These are phyloP conservation scores for Chaetomidium leptoderma DNA, from an alignment of 495 filamentous ascomycete species.

Conservation along the genomic window DNA sequence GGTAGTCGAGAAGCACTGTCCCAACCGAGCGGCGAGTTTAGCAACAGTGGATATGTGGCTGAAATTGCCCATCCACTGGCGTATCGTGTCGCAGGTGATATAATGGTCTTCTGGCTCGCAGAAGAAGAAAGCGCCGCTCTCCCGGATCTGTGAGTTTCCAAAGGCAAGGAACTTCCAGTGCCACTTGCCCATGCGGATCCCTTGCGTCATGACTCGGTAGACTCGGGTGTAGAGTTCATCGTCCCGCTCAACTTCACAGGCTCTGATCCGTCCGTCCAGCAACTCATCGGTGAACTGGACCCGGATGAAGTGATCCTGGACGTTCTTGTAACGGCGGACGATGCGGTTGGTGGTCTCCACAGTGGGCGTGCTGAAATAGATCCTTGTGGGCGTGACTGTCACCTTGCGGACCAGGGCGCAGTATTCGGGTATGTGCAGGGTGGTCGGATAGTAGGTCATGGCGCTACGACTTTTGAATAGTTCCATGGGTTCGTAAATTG, in stretches of 20 bases:
- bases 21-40: conserved; percentile 80
- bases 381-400: conserved; percentile 74
- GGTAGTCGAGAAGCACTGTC: conserved; percentile 95
- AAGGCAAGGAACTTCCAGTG: conserved; percentile 90
- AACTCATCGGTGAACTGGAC: conserved; percentile 86
- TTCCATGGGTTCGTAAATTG: conserved; percentile 66
- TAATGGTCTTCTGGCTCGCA: conserved; percentile 42
- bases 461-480: conserved; percentile 57
- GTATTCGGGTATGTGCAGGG: conserved; percentile 59
- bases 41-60: conserved; percentile 70
- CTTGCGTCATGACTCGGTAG: conserved; percentile 64
- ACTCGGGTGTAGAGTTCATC: conserved; percentile 73
- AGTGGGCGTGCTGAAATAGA: conserved; percentile 70
- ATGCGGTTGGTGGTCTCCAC: conserved; percentile 88
- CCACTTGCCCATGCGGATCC: conserved; percentile 75
- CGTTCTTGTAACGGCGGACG: conserved; percentile 61
- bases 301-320: conserved; percentile 81
- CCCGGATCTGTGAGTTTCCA: conserved; percentile 91
- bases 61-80: conserved; percentile 89
- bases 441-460: conserved; percentile 41
- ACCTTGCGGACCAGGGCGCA: conserved; percentile 73
- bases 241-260: conserved; percentile 47
- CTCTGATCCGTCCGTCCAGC: conserved; percentile 42
- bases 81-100: conserved; percentile 67
- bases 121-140: conserved; percentile 91